Evolutionary conservation across 768 basidiomycete genomes (phyloP).

Genomic region (Termitomyces sp.): DNA sequence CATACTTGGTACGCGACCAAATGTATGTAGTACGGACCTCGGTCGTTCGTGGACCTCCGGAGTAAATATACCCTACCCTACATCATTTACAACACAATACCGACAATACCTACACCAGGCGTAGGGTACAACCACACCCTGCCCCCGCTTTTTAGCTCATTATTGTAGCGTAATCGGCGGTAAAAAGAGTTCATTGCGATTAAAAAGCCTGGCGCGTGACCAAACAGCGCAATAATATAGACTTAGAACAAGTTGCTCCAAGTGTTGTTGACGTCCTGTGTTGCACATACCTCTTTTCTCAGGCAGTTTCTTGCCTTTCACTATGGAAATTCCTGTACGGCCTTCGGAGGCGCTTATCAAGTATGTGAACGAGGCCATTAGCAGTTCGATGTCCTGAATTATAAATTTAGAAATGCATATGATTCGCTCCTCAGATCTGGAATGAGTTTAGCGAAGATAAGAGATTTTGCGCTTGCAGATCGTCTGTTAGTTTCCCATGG

Average conservation of each 20-base stretch:
- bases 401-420: constrained; percentile 31
- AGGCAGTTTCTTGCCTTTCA: not conserved
- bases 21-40: no score
- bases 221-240: not conserved
- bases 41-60: no score
- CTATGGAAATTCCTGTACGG: constrained; percentile 6
- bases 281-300: not conserved
- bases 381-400: constrained; percentile 7
- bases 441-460: constrained; percentile 53
- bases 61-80: no score
- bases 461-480: constrained; percentile 59
- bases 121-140: no score
- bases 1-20: no score
- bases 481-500: constrained; percentile 43
- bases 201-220: not conserved
- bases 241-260: not conserved
- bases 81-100: no score
- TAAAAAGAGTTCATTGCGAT: no score
- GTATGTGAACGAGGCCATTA: constrained; percentile 14
- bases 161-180: no score
- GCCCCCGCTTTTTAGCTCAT: no score
- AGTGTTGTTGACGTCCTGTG: not conserved
- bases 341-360: constrained; percentile 12
- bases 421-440: constrained; percentile 46
- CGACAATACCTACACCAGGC: no score